Base-by-base conservation (phyloP, 108 stramenopile genomes). In the Nitzschia putrida region DNA sequence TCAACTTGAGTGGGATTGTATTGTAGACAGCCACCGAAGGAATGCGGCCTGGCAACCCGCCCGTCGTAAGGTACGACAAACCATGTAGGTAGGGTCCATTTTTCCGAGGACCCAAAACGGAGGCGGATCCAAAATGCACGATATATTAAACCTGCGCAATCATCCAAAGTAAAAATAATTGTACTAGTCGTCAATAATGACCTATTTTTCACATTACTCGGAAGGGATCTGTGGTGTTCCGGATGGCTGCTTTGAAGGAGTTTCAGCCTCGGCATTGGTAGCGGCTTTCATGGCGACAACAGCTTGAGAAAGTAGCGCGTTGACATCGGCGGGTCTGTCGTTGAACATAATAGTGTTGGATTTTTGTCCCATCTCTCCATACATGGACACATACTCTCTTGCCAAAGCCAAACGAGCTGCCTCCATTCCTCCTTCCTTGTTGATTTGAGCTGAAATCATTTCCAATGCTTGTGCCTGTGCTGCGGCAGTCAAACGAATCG, bases 271-370 rank as follows among this genome's bases (percentile, higher is more conserved):
- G 14, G 43, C 52, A 8, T 53, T 64, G 13, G 44, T 45, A 20
- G 69, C 65, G 1, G 90, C 85, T 20, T 84, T 81, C 85, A 93
- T 87, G 7, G 92, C 77, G 10, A 80, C 53, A 7, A 85, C 80
- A 5, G 87, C 90, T 77, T 89, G 90, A n/a, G 84, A 89, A 44
- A 96, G 63, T 20, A 97, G 78, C 23, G 93, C 85, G 38, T 88
- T 81, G 29, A 95, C 87, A 74, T 97, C 95, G n/a, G 88, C 97
- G 7, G 96, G 92, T 38, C 82, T 75, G 25, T 98, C 95, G 67
- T 89, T 91, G 80, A 98, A 98, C 58, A 98, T 83, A 80, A 98
- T 98, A 9, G 98, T 98, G 80, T 98, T 97, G 72, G 86, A 88
- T 77, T 96, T 66, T 47, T 80, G 80, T 52, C 95, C 98, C 96